Evolutionary conservation across 805 yeast genomes (phyloP), one percentile per base, ranked within the genome.

Genomic region (Barnettozyma sucrosica): DNA sequence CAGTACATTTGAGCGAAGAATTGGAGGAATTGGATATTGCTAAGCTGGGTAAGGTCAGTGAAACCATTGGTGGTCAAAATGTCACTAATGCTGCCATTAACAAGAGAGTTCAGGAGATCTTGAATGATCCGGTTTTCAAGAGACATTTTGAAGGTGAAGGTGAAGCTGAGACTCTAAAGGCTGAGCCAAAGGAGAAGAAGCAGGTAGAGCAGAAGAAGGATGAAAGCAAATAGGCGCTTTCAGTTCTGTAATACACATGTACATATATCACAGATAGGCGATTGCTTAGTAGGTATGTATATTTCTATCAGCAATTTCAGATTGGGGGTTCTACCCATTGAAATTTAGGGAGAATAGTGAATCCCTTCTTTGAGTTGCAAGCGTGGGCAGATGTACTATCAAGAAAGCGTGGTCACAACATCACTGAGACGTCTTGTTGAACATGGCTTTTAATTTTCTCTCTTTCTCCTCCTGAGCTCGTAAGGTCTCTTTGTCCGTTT

Each of bases 41-140:
- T 9, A 51, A 52, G 10, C 20, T 33, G 43, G 48, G 44, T 36
- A 24, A 48, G 23, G 16, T 38, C 38, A 43, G 47, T 40, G 43
- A 34, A 21, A 39, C 47, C 16, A 30, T 41, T 37, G 49, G 54
- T 28, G 48, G 53, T 39, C 25, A 43, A 39, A 23, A 49, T 18
- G 45, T 48, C 37, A 44, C 47, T n/a, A 52, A 53, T 37, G 52
- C 54, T 34, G 57, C 52, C 14, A 46, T 60, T 38, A 45, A 52
- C 21, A 37, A 71, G 48, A 84, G 82, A 63, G 95, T 87, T 13
- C 62, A 80, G 58, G 89, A 85, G 58, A 69, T 88, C 55, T 75
- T 88, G 60, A 68, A 77, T 46, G 83, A 84, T 46, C 89, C 87
- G 33, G 75, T 76, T n/a, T 86, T 86, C 67, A 76, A 81, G 57